These are phyloP conservation scores for Tricholoma flavovirens DNA, from an alignment of 768 basidiomycete genomes.

Conservation along the genomic window DNA sequence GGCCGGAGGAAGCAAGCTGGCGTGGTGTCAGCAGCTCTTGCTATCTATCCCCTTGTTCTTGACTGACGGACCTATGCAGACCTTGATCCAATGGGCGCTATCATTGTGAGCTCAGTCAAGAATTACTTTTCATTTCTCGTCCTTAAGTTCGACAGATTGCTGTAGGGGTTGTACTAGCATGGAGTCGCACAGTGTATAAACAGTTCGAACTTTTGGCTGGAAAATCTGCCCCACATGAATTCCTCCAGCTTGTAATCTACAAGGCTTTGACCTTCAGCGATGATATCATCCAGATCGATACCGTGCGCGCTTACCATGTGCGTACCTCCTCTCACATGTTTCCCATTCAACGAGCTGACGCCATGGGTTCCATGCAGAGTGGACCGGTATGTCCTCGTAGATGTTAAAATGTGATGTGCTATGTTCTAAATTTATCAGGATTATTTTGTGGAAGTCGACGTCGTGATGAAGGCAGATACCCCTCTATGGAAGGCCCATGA, in stretches of 20 bases:
- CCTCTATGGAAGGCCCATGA: constrained; percentile 89
- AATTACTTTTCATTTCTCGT: constrained; percentile 8
- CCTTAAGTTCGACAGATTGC: constrained; percentile 49
- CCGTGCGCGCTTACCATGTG: constrained; percentile 89
- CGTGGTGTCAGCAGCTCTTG: constrained; percentile 62
- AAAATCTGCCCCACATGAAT: constrained; percentile 87
- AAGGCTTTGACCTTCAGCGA: constrained; percentile 87
- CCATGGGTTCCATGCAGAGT: constrained; percentile 37
- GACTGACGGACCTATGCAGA: constrained; percentile 28
- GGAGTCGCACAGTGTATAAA: constrained; percentile 67
- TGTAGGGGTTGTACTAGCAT: constrained; percentile 71
- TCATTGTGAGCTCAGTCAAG: constrained; percentile 48
- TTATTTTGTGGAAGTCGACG: constrained; percentile 93
- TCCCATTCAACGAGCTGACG: constrained; percentile 2
- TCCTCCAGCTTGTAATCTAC: constrained; percentile 87
- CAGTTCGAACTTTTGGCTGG: constrained; percentile 89
- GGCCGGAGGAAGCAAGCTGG: constrained; percentile 69
- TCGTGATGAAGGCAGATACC: constrained; percentile 86
- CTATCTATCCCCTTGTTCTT: constrained; percentile 3
- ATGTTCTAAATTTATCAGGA: constrained; percentile 38
- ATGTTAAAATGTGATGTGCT: constrained; percentile 1
- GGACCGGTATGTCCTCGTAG: constrained; percentile 52
- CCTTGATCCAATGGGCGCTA: constrained; percentile 74
- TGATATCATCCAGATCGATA: constrained; percentile 84
- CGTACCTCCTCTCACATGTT: constrained; percentile 21